Evolutionary conservation across 2,329 filamentous ascomycete genomes (phyloP), one percentile per base, ranked within the genome.

Genomic region (Hymenoscyphus scutula): DNA sequence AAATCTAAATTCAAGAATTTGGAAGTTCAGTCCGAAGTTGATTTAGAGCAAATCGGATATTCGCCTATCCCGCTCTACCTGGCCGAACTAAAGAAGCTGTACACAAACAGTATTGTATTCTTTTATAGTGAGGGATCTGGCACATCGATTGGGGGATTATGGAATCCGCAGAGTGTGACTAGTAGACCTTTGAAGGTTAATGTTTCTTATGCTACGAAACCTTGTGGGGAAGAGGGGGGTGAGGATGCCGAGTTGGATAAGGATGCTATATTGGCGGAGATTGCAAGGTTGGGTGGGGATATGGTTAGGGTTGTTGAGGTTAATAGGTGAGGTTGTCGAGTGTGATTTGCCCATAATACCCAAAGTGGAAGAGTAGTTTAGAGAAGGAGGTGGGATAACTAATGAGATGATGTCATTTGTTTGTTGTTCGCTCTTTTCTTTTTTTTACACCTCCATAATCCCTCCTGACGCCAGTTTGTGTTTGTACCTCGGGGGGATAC

Each of bases 1-100:
- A 77, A 78, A 55, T 76, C 81, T 0, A 81, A 82, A 32, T 97
- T 89, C 81, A 97, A 96, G 77, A 97, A 97, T 73, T 80, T 97
- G 37, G 85, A 89, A 68, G 78, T 85, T 32, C 81, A 82, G 61
- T 81, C 78, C n/a, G 77, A 79, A 56, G 74, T 74, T 3, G 71
- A 74, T 53, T 34, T 72, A 60, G 67, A 76, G 69, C 58, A 82
- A 37, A 70, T 88, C 4, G 83, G 85, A 1, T 82, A 84, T 25
- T 80, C 88, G n/a, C 84, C 89, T 0, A 78, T 87, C 1, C 76
- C 79, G 8, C 78, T 86, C 8, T 87, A 94, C 62, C 75, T 92
- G 17, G 76, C 80, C 17, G 90, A 95, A 70, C 78, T 98, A 13
- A 80, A 85, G 66, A 78, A 77, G 3, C 74, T 86, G 1, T 97